phyloP scores from a whole-genome alignment of 179 eudicot genomes.

The Carnegiea gigantea region DNA sequence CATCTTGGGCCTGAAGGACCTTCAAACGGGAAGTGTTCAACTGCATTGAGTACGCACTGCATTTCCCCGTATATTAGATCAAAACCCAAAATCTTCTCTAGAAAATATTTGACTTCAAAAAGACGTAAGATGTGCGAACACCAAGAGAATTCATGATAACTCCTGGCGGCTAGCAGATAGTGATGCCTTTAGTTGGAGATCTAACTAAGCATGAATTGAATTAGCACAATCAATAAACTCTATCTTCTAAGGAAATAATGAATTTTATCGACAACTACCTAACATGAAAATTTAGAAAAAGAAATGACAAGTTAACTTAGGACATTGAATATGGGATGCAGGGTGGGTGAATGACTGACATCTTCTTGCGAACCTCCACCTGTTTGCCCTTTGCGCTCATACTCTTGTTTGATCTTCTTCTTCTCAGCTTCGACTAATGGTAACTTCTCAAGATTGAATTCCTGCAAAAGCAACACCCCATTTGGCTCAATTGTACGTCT shows the following conservation, averaged over 20 bases:
- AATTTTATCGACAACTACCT: no score
- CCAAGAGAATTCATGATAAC: no score
- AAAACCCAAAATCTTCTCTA: neutral
- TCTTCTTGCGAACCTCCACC: conserved; percentile 67
- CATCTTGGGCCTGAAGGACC: conserved; percentile 63
- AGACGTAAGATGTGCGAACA: no score
- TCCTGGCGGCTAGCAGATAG: no score
- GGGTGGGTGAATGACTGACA: conserved; percentile 35
- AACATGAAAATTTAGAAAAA: no score
- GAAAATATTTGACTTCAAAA: no score
- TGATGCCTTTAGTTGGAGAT: no score
- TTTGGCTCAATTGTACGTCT: neutral
- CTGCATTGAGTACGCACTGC: conserved; percentile 74
- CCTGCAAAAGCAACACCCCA: conserved; percentile 32
- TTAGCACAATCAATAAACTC: no score
- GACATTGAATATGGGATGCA: neutral
- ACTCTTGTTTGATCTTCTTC: conserved; percentile 71
- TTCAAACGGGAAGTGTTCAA: conserved; percentile 58
- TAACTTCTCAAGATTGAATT: conserved; percentile 75
- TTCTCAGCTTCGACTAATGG: conserved; percentile 75
- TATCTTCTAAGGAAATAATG: no score
- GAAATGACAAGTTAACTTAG: no score
- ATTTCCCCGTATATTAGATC: neutral
- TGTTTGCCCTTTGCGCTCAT: conserved; percentile 64
- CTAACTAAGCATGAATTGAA: no score